Evolutionary conservation across 1,284 basidiomycete species (phyloP).

Genomic region (Bondarzewia mesenterica): DNA sequence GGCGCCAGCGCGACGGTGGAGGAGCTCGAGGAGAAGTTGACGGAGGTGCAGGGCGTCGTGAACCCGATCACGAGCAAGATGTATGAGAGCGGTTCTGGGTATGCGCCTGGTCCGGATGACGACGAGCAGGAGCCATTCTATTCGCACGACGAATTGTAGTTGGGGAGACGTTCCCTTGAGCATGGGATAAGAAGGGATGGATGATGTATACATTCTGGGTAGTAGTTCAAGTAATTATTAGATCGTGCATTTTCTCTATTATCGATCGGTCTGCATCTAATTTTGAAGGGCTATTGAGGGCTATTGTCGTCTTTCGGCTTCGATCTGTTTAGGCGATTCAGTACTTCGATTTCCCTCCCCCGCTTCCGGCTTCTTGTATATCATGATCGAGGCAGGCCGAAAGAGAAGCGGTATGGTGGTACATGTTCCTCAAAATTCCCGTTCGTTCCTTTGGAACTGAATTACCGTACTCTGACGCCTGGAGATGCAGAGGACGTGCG

Average conservation of each 20-base stretch:
- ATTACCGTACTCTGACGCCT: no score
- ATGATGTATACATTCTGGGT: neutral
- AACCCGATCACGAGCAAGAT: constrained; percentile 71
- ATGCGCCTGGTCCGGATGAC: constrained; percentile 21
- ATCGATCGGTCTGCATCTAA: no score
- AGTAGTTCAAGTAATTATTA: neutral
- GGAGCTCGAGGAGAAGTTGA: constrained; percentile 87
- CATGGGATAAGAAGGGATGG: no score
- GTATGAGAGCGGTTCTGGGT: constrained; percentile 38
- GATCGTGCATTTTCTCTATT: neutral
- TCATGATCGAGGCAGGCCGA: no score
- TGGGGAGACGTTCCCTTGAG: no score
- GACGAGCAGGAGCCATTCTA: constrained; percentile 50
- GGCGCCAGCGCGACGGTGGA: constrained; percentile 73
- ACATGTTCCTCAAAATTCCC: no score
- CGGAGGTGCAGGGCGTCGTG: constrained; percentile 52
- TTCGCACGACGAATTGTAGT: constrained; percentile 62
- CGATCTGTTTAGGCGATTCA: neutral
- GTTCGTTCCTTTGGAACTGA: no score
- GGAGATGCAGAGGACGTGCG: no score
- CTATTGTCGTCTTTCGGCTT: neutral
- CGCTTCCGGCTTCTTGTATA: no score
- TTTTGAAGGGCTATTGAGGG: neutral
- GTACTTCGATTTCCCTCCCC: no score
- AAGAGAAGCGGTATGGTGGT: no score